Evolutionary conservation across 805 yeast genomes (phyloP), one percentile per base, ranked within the genome.

Genomic region (Pachysolen tannophilus): DNA sequence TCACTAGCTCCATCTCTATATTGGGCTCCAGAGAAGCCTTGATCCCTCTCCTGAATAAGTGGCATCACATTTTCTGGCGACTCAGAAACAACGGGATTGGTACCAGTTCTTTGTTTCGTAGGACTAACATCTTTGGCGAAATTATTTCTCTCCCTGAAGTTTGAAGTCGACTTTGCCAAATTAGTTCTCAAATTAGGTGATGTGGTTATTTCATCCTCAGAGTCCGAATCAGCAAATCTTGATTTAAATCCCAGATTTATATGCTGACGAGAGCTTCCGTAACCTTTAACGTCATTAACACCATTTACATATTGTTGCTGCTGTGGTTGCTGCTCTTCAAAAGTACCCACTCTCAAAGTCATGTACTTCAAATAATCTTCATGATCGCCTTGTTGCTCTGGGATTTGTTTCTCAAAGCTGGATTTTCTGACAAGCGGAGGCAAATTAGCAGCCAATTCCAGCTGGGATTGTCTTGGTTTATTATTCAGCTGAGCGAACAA

Each of bases 171-270:
- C n/a, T n/a, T n/a, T n/a, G n/a, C n/a, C n/a, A n/a, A n/a, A n/a
- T n/a, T n/a, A n/a, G n/a, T n/a, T n/a, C n/a, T n/a, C n/a, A n/a
- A n/a, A n/a, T n/a, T n/a, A n/a, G n/a, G n/a, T n/a, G n/a, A n/a
- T n/a, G n/a, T n/a, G n/a, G n/a, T n/a, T n/a, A n/a, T n/a, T n/a
- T n/a, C 75, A 10, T 51, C 52, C 30, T 78, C 84, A 10, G 79
- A 77, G 46, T 78, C 83, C 3, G 82, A 75, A 48, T 79, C 86
- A 5, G 61, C 63, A 42, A 77, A 69, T 45, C 84, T 63, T 1
- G 85, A 77, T 38, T 58, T 68, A 53, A 64, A 70, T 1, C 54
- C 56, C n/a, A n/a, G n/a, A n/a, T n/a, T n/a, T n/a, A n/a, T n/a
- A 15, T 33, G 38, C 4, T 45, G 21, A 37, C 47, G 16, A 30